Evolutionary conservation across 768 basidiomycete species (phyloP), one percentile per base, ranked within the genome.

Genomic region (Mrakia hoshinonis): DNA sequence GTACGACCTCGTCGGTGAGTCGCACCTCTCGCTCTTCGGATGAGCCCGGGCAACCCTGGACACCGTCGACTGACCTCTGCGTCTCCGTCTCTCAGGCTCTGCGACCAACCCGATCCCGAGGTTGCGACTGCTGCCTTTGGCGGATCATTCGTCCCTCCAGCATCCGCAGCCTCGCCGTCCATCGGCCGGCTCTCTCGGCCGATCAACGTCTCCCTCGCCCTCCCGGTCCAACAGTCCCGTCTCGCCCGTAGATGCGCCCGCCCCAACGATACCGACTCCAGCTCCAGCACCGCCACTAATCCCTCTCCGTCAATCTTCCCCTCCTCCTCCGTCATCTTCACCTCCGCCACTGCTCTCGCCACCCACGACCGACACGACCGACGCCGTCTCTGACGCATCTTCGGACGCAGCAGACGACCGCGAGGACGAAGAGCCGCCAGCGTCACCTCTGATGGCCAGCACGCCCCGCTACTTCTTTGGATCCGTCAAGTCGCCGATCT

Each of bases 1-100:
- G 63, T 82, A 82, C 70, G 78, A 81, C 24, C 70, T 82, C 2
- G 76, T 74, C 20, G 81, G 81, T 81, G 38, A 73, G 79, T 74
- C 9, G 15, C n/a, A 5, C 1, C 13, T 49, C 2, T 15, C 34
- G n/a, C 26, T 31, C 34, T 7, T 26, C 47, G 9, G 51, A n/a
- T 49, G 38, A 29, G 13, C 6, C 60, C 6, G 31, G 1, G 24
- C 13, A 46, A 66, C 9, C 46, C 38, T 24, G 20, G 22, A 46
- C 52, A 9, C 5, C 9, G 22, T 55, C 22, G 26, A 10, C 36
- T 34, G 34, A 18, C 20, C 63, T 18, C n/a, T 61, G 15, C 13
- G 24, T 55, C 31, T 31, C 54, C 26, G 22, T 55, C 24, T 22
- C 29, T 5, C 54, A 72, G 71, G 74, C 3, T 74, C 77, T 48